Conservation (phyloP, 1,139 yeast species). For the Meyerozyma smithsonii region DNA sequence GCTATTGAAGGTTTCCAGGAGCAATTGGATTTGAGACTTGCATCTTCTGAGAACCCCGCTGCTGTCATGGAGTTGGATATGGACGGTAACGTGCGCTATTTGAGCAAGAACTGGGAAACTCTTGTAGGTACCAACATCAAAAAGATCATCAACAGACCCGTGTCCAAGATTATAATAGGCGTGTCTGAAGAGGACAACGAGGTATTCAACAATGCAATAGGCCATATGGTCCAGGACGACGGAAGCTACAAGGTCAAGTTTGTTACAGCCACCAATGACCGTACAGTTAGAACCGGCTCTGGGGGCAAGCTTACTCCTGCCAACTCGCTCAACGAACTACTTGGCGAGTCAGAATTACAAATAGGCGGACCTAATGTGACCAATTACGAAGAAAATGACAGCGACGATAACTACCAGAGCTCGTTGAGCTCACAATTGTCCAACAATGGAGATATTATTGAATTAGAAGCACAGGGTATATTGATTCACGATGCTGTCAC, state of each 20-base stretch:
- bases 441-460: conserved; percentile 58
- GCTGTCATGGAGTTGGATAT: conserved; percentile 81
- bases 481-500: conserved; percentile 64
- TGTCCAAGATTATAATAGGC: conserved; percentile 65
- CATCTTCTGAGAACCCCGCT: conserved; percentile 70
- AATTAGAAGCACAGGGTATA: conserved; percentile 94
- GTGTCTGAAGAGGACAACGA: conserved; percentile 53
- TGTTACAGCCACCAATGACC: conserved; percentile 49
- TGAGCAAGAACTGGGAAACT: conserved; percentile 73
- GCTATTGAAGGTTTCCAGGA: conserved; percentile 29
- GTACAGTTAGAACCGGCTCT: conserved; percentile 7
- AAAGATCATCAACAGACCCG: conserved; percentile 54
- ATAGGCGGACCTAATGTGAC: neutral
- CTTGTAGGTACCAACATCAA: conserved; percentile 63
- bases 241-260: conserved; percentile 75
- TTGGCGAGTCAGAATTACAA: conserved; percentile 7
- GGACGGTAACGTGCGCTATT: conserved; percentile 69
- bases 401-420: conserved; percentile 13
- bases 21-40: conserved; percentile 45
- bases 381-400: conserved; percentile 9
- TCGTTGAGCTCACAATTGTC: conserved; percentile 32
- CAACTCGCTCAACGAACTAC: conserved; percentile 15
- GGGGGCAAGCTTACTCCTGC: conserved; percentile 26
- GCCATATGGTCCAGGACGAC: conserved; percentile 69
- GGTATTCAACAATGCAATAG: conserved; percentile 68